Base-by-base conservation (phyloP, 1,284 basidiomycete species). In the Sutorius eximius region DNA sequence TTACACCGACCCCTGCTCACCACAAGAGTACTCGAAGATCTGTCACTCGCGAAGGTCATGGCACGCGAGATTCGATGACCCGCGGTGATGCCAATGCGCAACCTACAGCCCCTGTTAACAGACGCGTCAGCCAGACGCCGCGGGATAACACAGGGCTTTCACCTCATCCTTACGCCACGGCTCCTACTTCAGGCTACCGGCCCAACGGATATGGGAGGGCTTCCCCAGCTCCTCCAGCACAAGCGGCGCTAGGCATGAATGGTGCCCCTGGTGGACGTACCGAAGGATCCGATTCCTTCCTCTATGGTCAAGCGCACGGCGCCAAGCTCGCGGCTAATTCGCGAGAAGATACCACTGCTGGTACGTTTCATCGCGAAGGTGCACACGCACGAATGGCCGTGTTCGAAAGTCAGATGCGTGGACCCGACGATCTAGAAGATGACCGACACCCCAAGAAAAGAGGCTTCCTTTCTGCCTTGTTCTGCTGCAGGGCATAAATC, bases 111-210 rank as follows among this genome's bases (percentile, higher is more conserved):
- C 82, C 88, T 11, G 76, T 77, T 13, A 83, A 82, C 65, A 77
- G 85, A 49, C 82, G 86, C 41, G 77, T 77, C 3, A 90, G 87
- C 62, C 85, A 87, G 64, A 80, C 80, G 48, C 78, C 76, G 45
- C 71, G 82, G 40, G 82, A 81, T 29, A 70, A 71, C 33, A 72
- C 68, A 27, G 76, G 73, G 3, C 73, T 86, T 41, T 71, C 77
- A n/a, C 72, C 81, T 33, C 87, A 89, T 65, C 87, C 87, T 27
- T 89, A 89, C 53, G 87, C 86, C 7, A 75, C 79, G 37, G 79
- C 82, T 11, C 81, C 85, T 7, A 80, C 75, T 55, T 78, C 75
- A 44, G 80, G 78, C 8, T 85, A 83, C 66, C 80, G 82, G 29
- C 70, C 71, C 30, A 72, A 71, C 55, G 69, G 70, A 51, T 86